Percentiles rank a stretch among this genome's conserved stretches.
phyloP scores from a whole-genome alignment of 306 rosid genomes.

The Prunus campanulata region DNA sequence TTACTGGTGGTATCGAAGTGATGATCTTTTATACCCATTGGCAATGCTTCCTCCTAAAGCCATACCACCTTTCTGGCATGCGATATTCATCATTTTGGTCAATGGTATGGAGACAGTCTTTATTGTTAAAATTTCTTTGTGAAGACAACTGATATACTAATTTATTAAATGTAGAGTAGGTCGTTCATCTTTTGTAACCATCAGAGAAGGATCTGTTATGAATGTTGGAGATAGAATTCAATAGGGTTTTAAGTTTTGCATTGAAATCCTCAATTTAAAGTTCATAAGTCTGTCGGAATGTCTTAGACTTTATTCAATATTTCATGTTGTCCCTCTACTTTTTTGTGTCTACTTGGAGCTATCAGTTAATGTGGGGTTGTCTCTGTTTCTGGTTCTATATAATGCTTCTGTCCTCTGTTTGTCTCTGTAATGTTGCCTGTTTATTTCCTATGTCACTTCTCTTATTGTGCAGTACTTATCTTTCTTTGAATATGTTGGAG shows the following conservation, averaged over 20 bases:
- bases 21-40: slow-evolving; percentile 68
- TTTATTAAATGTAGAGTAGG: background rate
- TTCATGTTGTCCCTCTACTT: background rate
- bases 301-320: background rate
- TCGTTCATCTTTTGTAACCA: background rate
- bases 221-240: slow-evolving; percentile 1
- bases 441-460: background rate
- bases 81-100: slow-evolving; percentile 76
- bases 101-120: slow-evolving; percentile 57
- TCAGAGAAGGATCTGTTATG: background rate
- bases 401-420: background rate
- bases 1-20: slow-evolving; percentile 79
- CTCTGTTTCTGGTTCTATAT: background rate
- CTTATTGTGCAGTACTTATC: background rate
- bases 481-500: background rate
- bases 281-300: background rate
- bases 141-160: background rate
- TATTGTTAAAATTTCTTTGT: background rate
- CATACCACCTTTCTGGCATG: slow-evolving; percentile 80
- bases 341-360: background rate
- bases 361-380: background rate
- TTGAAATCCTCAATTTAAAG: background rate
- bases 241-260: background rate
- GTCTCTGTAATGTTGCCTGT: slow-evolving; percentile 1
- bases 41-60: slow-evolving; percentile 79